Evolutionary conservation across 2,329 filamentous ascomycete species (phyloP).

Genomic region (Botrytis byssoidea): DNA sequence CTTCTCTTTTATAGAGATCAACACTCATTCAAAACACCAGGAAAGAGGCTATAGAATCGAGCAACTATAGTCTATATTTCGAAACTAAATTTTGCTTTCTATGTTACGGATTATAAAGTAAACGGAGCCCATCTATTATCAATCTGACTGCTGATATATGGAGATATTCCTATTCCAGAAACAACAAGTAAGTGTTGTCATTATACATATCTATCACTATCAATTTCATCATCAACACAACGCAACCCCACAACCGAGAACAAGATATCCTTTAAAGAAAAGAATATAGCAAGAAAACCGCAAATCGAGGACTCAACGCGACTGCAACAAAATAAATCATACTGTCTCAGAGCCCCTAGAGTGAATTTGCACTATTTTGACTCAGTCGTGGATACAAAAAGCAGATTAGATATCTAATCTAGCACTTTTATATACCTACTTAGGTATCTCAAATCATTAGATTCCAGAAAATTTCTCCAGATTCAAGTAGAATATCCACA

Average conservation of each 20-base stretch:
- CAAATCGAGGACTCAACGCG: rapidly evolving
- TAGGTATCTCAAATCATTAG: not conserved
- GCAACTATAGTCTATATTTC: too few species aligned
- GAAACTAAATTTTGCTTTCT: too few species aligned
- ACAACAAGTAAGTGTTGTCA: not conserved
- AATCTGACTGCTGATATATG: rapidly evolving
- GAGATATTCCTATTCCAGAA: rapidly evolving
- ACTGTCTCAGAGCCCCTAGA: not conserved
- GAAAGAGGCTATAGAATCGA: too few species aligned
- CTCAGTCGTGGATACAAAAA: not conserved
- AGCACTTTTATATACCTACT: not conserved
- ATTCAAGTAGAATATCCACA: not conserved
- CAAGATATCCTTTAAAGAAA: too few species aligned
- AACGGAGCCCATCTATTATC: too few species aligned
- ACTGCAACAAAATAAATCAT: not conserved
- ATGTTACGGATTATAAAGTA: too few species aligned
- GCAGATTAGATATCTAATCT: too few species aligned
- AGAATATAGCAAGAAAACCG: not conserved
- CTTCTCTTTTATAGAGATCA: too few species aligned
- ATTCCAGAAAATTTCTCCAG: too few species aligned
- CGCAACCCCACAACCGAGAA: not conserved
- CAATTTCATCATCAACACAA: not conserved
- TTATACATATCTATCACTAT: not conserved
- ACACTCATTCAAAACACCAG: too few species aligned
- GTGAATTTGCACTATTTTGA: too few species aligned